Evolutionary conservation across 2,329 filamentous ascomycete species (phyloP).

Genomic region (Ceratocystiopsis minuta): DNA sequence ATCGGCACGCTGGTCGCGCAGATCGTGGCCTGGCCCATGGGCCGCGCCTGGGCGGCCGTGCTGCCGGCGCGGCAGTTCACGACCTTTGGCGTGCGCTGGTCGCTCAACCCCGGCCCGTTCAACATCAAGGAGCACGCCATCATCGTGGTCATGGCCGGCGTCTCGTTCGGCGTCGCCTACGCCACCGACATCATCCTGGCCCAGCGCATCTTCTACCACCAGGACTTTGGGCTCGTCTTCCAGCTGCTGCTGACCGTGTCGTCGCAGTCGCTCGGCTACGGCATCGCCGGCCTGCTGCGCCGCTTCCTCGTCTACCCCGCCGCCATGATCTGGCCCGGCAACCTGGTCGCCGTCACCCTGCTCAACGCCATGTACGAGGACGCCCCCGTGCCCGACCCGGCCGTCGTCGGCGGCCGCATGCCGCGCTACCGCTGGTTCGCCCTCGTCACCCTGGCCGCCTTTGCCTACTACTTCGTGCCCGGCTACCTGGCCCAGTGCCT

Average conservation of each 20-base stretch:
- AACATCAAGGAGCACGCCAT: constrained; percentile 54
- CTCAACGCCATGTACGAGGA: constrained; percentile 58
- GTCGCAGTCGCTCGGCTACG: constrained; percentile 52
- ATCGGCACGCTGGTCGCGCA: constrained; percentile 44
- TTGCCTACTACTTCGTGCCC: constrained; percentile 35
- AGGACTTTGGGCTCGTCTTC: constrained; percentile 48
- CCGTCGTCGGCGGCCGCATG: constrained; percentile 43
- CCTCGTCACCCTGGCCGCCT: constrained; percentile 22
- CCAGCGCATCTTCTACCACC: constrained; percentile 53
- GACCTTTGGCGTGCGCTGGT: constrained; percentile 35
- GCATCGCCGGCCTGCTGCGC: constrained; percentile 49
- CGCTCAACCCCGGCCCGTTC: constrained; percentile 49
- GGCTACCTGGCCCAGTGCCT: constrained; percentile 30
- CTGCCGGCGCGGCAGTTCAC: constrained; percentile 31
- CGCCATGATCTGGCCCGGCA: constrained; percentile 59
- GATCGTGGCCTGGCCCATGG: constrained; percentile 45
- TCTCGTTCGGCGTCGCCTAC: constrained; percentile 52
- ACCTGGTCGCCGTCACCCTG: constrained; percentile 45
- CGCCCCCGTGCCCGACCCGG: constrained; percentile 29
- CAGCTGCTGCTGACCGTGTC: constrained; percentile 49
- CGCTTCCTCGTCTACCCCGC: constrained; percentile 46
- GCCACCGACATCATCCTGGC: constrained; percentile 58
- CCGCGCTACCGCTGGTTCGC: constrained; percentile 34
- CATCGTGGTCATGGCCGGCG: constrained; percentile 53
- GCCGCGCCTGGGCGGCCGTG: constrained; percentile 39